Evolutionary conservation across 169 alveolate genomes (phyloP), one percentile per base, ranked within the genome.

Genomic region (Cryptosporidium parvum): DNA sequence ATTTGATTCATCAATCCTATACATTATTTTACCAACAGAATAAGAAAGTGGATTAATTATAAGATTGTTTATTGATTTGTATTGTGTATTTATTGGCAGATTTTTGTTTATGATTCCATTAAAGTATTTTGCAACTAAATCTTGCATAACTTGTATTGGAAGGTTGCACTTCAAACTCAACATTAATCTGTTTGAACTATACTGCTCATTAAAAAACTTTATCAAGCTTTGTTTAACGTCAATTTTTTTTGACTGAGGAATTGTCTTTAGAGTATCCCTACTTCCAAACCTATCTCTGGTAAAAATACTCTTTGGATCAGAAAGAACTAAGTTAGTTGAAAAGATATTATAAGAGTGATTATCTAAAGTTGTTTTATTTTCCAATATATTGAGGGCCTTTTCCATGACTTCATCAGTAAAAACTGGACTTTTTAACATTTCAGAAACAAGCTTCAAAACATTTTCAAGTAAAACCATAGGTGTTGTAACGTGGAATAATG

Each of bases 111-210:
- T 12, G 33, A 73, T 73, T 5, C 37, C 52, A 23, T 23, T 29
- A 35, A 73, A 58, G 9, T 37, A 59, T 8, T 52, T 33, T 35
- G 29, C 23, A 29, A 42, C 53, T n/a, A 73, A 37, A 31, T 73
- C n/a, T 8, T 59, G 23, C 86, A 73, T 45, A 26, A 23, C 26
- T n/a, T 56, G 31, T 21, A 73, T 23, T 37, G 69, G 18, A 23
- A 56, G 56, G 12, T 18, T 26, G 26, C 72, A n/a, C 26, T 58
- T 73, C n/a, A 56, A 12, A 9, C 59, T 18, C 10, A 73, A 3
- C 0, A 73, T 73, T 2, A 73, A 23, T 12, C 33, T 14, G 37
- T 73, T 73, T 5, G 86, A 45, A 29, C 86, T 73, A 8, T 73
- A 73, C 2, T 73, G 52, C 39, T 73, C 71, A n/a, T 10, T 42